Evolutionary conservation across 305 asterid genomes (phyloP).

Genomic region (Fraxinus angustifolia): DNA sequence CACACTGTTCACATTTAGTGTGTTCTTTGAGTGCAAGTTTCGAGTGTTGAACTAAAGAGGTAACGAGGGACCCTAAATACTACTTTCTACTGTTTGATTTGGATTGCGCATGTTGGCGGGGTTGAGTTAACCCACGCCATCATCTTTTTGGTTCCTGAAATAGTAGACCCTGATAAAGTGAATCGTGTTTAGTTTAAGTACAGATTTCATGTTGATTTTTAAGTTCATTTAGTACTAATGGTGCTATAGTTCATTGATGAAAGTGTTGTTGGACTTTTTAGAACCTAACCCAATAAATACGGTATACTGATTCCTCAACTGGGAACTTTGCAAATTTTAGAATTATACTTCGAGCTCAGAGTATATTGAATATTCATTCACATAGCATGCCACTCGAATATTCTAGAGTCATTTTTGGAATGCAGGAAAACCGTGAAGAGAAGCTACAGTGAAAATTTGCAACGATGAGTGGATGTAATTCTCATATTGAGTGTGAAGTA

Average conservation of each 20-base stretch:
- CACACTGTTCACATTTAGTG: conserved; percentile 15
- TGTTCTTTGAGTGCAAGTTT: background rate
- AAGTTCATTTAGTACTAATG: background rate
- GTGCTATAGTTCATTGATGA: background rate
- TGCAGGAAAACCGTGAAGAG: background rate
- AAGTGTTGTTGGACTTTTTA: background rate
- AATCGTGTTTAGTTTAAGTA: background rate
- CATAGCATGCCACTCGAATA: background rate
- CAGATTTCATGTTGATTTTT: background rate
- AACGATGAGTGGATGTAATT: background rate
- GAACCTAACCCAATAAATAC: background rate
- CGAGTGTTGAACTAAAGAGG: conserved; percentile 17
- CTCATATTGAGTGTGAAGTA: background rate
- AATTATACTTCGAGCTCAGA: background rate
- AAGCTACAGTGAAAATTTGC: background rate
- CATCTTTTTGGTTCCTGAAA: background rate
- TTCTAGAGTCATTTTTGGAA: background rate
- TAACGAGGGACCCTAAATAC: background rate
- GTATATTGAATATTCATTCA: background rate
- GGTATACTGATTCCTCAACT: background rate
- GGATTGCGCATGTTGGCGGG: conserved; percentile 25
- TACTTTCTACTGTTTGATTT: background rate
- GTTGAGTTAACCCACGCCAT: conserved; percentile 12
- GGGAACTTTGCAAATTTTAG: background rate
- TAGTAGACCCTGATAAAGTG: background rate